Evolutionary conservation across 139 green algal genomes (phyloP), one percentile per base, ranked within the genome.

Genomic region (Pseudopediastrum boryanum): DNA sequence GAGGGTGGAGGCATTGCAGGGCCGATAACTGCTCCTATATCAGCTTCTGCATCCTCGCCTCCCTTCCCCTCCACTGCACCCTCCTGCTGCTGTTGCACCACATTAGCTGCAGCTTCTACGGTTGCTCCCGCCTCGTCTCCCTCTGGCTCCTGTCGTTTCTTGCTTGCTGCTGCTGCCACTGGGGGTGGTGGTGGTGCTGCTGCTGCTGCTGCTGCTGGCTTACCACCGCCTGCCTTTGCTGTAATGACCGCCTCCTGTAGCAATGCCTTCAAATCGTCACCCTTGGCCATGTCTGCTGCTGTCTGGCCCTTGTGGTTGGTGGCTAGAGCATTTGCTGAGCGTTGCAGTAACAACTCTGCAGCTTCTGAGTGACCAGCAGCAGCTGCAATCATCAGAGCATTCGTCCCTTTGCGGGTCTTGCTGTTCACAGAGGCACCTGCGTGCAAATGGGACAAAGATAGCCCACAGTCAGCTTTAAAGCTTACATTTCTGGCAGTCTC

Each of bases 371-470:
- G 86, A 13, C 85, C 88, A 88, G 83, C 73, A 43, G 86, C 63
- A 1, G 88, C 84, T 7, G 91, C 91, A 31, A 95, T 80, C 38
- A 89, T 82, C 21, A 96, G 86, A 0, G 90, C 70, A 12, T 81
- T 93, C 43, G 82, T 78, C 21, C 91, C 93, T 63, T 94, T 95
- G 39, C 88, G 83, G 0, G 65, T 94, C 58, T 92, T 92, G 41
- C 80, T 78, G 78, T 94, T 93, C 9, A 96, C 89, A 2, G 82
- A 68, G 0, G 84, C 44, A 27, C 90, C 90, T 90, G 82, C 75
- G 79, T n/a, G 19, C 2, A 16, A 70, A 4, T 21, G 48, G 50
- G 29, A 64, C 10, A 31, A n/a, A 3, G 25, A 43, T 23, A 51
- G 59, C 56, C 9, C n/a, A n/a, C n/a, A n/a, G n/a, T n/a, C n/a